These are phyloP conservation scores for Paecilomyces formosus DNA, from an alignment of 2,329 filamentous ascomycete species.

Conservation along the genomic window DNA sequence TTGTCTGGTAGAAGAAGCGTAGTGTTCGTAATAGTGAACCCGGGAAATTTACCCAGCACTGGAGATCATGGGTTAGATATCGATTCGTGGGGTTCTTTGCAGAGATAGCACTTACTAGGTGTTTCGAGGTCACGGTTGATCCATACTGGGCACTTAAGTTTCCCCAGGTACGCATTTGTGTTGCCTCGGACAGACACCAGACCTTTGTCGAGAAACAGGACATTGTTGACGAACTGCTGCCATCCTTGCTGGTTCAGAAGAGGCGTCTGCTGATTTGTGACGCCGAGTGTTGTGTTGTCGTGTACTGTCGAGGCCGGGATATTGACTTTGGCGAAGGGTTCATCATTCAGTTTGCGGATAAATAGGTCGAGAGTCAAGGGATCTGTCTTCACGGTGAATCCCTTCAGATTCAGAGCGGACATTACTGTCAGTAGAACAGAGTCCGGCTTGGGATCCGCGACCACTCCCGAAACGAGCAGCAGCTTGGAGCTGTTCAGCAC, in stretches of 20 bases:
- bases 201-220: conserved; percentile 19
- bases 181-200: conserved; percentile 19
- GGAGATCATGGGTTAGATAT: conserved; percentile 3
- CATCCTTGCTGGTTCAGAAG: conserved; percentile 19
- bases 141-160: conserved; percentile 24
- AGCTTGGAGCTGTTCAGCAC: conserved; percentile 30
- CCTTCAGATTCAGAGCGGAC: conserved; percentile 28
- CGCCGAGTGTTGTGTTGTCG: conserved; percentile 26
- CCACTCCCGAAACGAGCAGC: conserved; percentile 25
- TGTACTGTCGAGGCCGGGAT: conserved; percentile 16
- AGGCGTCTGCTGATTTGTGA: conserved; percentile 14
- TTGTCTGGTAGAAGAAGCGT: conserved; percentile 35
- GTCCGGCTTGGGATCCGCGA: conserved; percentile 26
- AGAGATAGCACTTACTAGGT: conserved; percentile 18
- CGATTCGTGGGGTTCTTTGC: neutral
- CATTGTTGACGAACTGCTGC: conserved; percentile 23
- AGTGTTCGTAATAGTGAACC: conserved; percentile 41
- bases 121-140: conserved; percentile 26
- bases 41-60: conserved; percentile 48
- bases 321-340: conserved; percentile 21
- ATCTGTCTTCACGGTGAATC: conserved; percentile 29
- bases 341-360: conserved; percentile 18
- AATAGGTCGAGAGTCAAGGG: conserved; percentile 26
- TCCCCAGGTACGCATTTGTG: conserved; percentile 23
- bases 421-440: conserved; percentile 24